Evolutionary conservation across 306 rosid species (phyloP), one percentile per base, ranked within the genome.

Genomic region (Cucumis melo): DNA sequence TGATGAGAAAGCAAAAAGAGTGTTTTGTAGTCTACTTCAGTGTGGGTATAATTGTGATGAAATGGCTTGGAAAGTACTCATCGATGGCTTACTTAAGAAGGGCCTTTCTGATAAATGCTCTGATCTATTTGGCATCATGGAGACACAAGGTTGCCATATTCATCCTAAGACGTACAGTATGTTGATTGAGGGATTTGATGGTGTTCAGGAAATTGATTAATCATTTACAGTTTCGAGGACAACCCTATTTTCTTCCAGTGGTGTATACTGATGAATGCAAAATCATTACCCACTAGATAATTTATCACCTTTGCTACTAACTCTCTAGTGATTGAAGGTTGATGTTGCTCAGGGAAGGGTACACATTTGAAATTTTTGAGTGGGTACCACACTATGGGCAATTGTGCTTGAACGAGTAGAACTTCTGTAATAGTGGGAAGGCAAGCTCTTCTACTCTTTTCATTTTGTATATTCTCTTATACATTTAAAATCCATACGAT

Each of bases 11-110:
- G 98, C 96, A 50, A 82, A 87, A 80, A 76, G 82, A 39, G 77
- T 84, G 58, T 93, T 93, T 70, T n/a, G 39, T 66, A 83, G 67
- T 67, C 71, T 93, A 80, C 86, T 93, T 58, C 20, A 29, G 24
- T 79, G 86, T 75, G 88, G 83, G 67, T 91, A 93, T 85, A 91
- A 89, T 83, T 59, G 78, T 3, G 90, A 93, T 83, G 98, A 93
- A 70, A 87, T 93, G 36, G 93, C 89, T 85, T 91, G 96, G 96
- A 91, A 87, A 83, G 80, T 93, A 82, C 88, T 91, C 54, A 86
- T 93, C 74, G 93, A 93, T 56, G 98, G 98, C 78, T 84, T 93
- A 75, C 86, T 85, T 75, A 84, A 77, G 79, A 85, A 77, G 46
- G 95, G 98, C 68, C 86, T 79, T 81, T 82, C 80, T 63, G 82